Evolutionary conservation across 441 rosid genomes (phyloP), one percentile per base, ranked within the genome.

Genomic region (Adansonia gregorii): DNA sequence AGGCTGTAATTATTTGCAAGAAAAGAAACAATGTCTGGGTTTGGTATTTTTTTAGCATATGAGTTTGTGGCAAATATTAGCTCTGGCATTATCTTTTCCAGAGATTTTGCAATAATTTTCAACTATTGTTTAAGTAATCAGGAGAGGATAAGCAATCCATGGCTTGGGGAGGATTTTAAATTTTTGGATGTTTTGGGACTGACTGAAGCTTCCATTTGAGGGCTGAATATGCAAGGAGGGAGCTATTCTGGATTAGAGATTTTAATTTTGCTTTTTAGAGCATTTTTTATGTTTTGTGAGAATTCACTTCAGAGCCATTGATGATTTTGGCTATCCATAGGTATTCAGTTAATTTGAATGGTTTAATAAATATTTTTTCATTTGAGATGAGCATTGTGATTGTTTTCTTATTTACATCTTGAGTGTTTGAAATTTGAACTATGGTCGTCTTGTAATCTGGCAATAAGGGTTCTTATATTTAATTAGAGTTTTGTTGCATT

Each of bases 351-450:
- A 20, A 3, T 24, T 64, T 31, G 45, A 35, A 45, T 67, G 31
- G 15, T 43, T 43, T 17, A 17, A 43, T 45, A 10, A 45, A 67
- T 45, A 41, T 17, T 67, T 41, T 41, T 67, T 46, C n/a, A 1
- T 19, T 20, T 19, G 27, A 67, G 27, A 43, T 67, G 12, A 11
- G 15, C 54, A n/a, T 20, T 49, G 20, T 8, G 0, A 12, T 24
- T 48, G 41, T 14, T 54, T 69, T 22, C 45, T 48, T 8, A 27
- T 39, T 41, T 66, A 7, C 39, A 12, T 51, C 3, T 27, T 9
- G 8, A 24, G 15, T 31, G 48, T 70, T 24, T 24, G 73, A 70
- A 14, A 49, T 70, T 24, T 70, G 8, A 49, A 70, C 59, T 49
- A 27, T 14, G 41, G 14, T 17, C 59, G 14, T 67, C 72, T 45